Conservation (phyloP, 805 yeast genomes). For the Deakozyma indianensis region DNA sequence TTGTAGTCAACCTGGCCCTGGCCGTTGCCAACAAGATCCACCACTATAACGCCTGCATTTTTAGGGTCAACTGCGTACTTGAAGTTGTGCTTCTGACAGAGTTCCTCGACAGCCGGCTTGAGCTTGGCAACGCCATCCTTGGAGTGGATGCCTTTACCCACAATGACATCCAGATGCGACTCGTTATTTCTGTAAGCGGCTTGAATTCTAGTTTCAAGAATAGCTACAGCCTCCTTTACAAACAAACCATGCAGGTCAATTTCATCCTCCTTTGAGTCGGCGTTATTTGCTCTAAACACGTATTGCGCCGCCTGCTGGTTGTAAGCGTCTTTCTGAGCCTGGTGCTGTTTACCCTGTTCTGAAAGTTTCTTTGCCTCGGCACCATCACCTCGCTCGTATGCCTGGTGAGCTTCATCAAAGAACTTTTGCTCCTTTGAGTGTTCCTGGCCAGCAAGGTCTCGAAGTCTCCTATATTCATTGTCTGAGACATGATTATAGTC, state of each 20-base stretch:
- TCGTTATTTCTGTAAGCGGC: slow-evolving; percentile 47
- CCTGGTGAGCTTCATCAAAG: slow-evolving; percentile 57
- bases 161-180: slow-evolving; percentile 60
- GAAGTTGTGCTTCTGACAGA: slow-evolving; percentile 56
- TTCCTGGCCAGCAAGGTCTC: slow-evolving; percentile 58
- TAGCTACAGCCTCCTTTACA: slow-evolving; percentile 75
- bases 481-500: slow-evolving; percentile 28
- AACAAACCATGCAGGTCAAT: slow-evolving; percentile 87
- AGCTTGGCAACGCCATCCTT: slow-evolving; percentile 69
- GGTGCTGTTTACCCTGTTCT: slow-evolving; percentile 47
- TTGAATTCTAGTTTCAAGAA: slow-evolving; percentile 58
- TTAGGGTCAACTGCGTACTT: slow-evolving; percentile 47
- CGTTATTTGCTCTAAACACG: slow-evolving; percentile 64
- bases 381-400: slow-evolving; percentile 63
- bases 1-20: slow-evolving; percentile 1
- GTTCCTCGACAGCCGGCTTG: slow-evolving; percentile 74
- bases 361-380: slow-evolving; percentile 60
- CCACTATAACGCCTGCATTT: slow-evolving; percentile 69
- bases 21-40: slow-evolving; percentile 40
- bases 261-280: slow-evolving; percentile 74
- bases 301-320: slow-evolving; percentile 63
- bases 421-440: slow-evolving; percentile 39
- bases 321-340: slow-evolving; percentile 45
- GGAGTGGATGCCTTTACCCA: slow-evolving; percentile 87
- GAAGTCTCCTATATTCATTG: slow-evolving; percentile 37